phyloP scores from a whole-genome alignment of 2,329 filamentous ascomycete species.

The Chaetomiaceae sp. region DNA sequence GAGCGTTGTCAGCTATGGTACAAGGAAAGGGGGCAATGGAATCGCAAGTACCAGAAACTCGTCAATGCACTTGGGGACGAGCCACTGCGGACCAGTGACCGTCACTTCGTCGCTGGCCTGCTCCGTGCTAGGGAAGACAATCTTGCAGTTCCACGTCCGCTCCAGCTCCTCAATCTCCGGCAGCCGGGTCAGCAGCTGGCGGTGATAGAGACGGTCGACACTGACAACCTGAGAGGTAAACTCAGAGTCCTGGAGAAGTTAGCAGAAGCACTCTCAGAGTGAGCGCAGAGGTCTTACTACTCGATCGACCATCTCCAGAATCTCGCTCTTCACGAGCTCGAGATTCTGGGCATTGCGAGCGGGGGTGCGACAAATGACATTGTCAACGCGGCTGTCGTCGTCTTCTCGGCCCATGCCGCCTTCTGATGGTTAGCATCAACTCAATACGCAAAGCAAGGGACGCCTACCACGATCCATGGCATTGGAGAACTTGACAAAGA shows the following conservation, averaged over 20 bases:
- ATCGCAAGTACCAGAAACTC: slow-evolving; percentile 69
- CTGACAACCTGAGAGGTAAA: slow-evolving; percentile 92
- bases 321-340: slow-evolving; percentile 96
- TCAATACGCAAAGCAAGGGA: neutral
- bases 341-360: slow-evolving; percentile 95
- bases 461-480: slow-evolving; percentile 83
- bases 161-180: slow-evolving; percentile 89
- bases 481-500: slow-evolving; percentile 99
- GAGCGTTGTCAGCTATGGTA: slow-evolving; percentile 6
- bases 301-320: slow-evolving; percentile 98
- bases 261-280: slow-evolving; percentile 1
- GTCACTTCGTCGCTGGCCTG: slow-evolving; percentile 94
- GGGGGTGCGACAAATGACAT: slow-evolving; percentile 96
- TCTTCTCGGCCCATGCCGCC: slow-evolving; percentile 86
- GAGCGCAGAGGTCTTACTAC: slow-evolving; percentile 58
- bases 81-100: slow-evolving; percentile 94
- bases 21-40: neutral
- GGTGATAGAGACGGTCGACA: slow-evolving; percentile 92
- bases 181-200: slow-evolving; percentile 84
- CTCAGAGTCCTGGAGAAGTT: slow-evolving; percentile 69
- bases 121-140: slow-evolving; percentile 95
- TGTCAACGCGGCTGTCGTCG: slow-evolving; percentile 97
- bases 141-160: slow-evolving; percentile 99
- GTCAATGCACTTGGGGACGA: slow-evolving; percentile 94
- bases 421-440: slow-evolving; percentile 26